Base-by-base conservation (phyloP, 2,329 filamentous ascomycete species). In the Penicillium sp. region DNA sequence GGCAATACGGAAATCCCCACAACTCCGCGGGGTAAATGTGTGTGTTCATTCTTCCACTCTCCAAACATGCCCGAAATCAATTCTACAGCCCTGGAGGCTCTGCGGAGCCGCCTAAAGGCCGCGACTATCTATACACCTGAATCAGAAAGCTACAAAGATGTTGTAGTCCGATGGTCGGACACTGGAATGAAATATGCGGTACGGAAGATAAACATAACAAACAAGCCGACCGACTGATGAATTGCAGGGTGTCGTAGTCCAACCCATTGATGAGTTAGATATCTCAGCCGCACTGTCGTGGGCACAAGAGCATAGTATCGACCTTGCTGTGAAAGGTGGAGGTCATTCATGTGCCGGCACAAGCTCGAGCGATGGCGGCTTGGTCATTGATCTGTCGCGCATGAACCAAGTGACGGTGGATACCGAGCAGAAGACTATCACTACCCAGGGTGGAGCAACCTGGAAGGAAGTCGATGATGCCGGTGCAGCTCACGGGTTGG, bases 401-500 rank as follows among this genome's bases (percentile, higher is more conserved):
- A 81, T 87, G 79, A 76, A 79, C 2, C 65, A 71, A 0, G 81
- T 86, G 12, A 73, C 69, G 0, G 81, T 87, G 9, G 77, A 86
- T 51, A 21, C 68, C 0, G 67, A 71, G 2, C 73, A 71, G 7
- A 75, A 79, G 55, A 81, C 77, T 1, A 76, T 86, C 43, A 76
- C 73, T 0, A 80, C 78, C 6, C 78, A 81, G 50, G 82, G 84
- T 23, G 83, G 84, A n/a, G 78, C 80, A 46, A 70, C 77, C 2
- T 86, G 84, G 82, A 75, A 74, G 55, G 81, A 86, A 58, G 79
- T 86, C 13, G 84, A 87, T 62, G 73, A 77, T 15, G 80, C 78
- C 0, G 80, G 80, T 2, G 81, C 76, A 51, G 71, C 79, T 53
- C 73, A 84, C 62, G 80, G 79, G 0, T 77, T 87, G 41, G 85